Percentiles rank a stretch among this genome's conserved stretches.
Evolutionary conservation across 768 basidiomycete species (phyloP).

Genomic region (Psilocybe subaeruginosa): DNA sequence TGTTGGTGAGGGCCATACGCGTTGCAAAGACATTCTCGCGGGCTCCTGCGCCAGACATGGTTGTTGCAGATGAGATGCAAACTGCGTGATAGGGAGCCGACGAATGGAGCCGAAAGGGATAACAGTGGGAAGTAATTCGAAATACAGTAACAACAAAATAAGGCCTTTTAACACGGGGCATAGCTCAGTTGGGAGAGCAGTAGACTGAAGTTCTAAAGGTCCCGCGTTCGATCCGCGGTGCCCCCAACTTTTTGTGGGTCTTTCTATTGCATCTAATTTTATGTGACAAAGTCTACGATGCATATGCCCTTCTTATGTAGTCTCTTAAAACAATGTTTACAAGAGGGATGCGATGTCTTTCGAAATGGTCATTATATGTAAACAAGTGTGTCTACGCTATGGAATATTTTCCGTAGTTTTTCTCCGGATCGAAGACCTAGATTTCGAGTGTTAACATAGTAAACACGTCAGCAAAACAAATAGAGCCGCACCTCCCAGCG

Average conservation of each 20-base stretch:
- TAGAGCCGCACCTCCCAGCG: slow-evolving; percentile 84
- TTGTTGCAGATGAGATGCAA: slow-evolving; percentile 7
- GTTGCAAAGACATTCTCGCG: slow-evolving; percentile 97
- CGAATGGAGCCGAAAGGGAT: background rate
- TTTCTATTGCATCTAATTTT: background rate
- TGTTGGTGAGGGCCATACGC: slow-evolving; percentile 95
- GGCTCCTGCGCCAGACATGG: slow-evolving; percentile 88
- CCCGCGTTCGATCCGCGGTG: slow-evolving; percentile 19
- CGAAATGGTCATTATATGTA: background rate
- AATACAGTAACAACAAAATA: no score
- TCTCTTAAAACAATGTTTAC: no score
- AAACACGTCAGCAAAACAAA: background rate
- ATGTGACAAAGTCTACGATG: no score
- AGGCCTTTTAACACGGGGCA: slow-evolving; percentile 3
- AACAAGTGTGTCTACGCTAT: slow-evolving; percentile 39
- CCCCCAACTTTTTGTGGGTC: slow-evolving; percentile 7
- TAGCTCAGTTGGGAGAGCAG: slow-evolving; percentile 20
- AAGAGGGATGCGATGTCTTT: no score
- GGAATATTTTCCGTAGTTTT: slow-evolving; percentile 91
- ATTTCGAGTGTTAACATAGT: background rate
- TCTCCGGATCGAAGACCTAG: slow-evolving; percentile 92
- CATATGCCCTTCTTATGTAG: no score
- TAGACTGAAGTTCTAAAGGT: slow-evolving; percentile 20
- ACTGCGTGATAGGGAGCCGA: background rate
- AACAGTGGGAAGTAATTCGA: background rate